Evolutionary conservation across 345 rosid genomes (phyloP).

Genomic region (Populus ilicifolia): DNA sequence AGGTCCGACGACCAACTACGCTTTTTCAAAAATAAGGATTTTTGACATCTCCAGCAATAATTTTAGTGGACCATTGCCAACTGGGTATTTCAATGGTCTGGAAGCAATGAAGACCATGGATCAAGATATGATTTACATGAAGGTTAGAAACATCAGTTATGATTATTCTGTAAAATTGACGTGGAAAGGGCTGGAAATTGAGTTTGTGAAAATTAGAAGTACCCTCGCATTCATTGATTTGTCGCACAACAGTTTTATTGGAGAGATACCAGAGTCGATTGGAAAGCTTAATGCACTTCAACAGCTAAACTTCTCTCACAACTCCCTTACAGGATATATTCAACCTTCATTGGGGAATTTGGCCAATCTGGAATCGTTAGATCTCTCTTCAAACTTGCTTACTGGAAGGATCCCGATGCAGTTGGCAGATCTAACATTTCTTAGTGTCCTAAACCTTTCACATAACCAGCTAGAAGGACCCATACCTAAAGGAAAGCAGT

Average conservation of each 20-base stretch:
- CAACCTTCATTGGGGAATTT: neutral
- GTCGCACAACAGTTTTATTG: neutral
- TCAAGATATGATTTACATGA: neutral
- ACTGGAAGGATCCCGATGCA: neutral
- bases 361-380: constrained; percentile 3
- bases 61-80: neutral
- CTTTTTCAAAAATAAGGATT: neutral
- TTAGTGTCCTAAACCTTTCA: neutral
- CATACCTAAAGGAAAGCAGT: constrained; percentile 4
- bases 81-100: neutral
- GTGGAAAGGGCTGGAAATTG: neutral
- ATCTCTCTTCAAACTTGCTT: constrained; percentile 2
- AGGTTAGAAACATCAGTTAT: neutral
- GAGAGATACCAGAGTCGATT: neutral
- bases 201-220: neutral
- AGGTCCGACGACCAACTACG: neutral
- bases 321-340: neutral
- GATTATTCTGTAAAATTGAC: neutral
- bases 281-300: neutral
- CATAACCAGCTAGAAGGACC: constrained; percentile 4
- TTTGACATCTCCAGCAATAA: constrained; percentile 3
- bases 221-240: neutral
- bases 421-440: constrained; percentile 1
- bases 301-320: constrained; percentile 9
- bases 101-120: neutral